Evolutionary conservation across 1,139 yeast genomes (phyloP), one percentile per base, ranked within the genome.

Genomic region (Ogataea hybrid): DNA sequence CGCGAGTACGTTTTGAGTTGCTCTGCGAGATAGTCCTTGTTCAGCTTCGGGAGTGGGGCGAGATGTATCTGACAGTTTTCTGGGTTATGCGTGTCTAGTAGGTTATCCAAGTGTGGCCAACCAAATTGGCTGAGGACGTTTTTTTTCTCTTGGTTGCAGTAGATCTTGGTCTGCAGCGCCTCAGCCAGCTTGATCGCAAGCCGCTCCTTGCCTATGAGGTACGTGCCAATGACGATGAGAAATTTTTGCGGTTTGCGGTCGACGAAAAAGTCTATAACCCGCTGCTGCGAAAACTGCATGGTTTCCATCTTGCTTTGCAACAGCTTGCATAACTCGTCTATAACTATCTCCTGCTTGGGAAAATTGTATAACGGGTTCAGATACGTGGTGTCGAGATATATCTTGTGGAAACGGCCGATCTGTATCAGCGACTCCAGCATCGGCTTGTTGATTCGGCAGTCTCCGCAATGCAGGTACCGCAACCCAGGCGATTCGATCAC

Each of bases 301-400:
- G 22, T 53, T 42, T 28, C 56, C 22, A 23, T 43, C 54, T 34
- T 68, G 59, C 36, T 53, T 64, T 61, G n/a, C 36, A 84, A 73
- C 66, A 84, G 78, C 2, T 70, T 63, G 1, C 83, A 77, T 16
- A 86, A 71, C 3, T 75, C 66, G 1, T 68, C 65, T 36, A 92
- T 75, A 1, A 90, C 94, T 25, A 69, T 61, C 32, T 75, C 75
- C 57, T 92, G 97, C 29, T 79, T 72, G 0, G 96, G 96, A 54
- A 90, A 89, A 32, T 76, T 73, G 54, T 86, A 81, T 20, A 69
- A 67, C 0, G 95, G 90, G 37, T 84, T 72, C 63, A 88, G 65
- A 61, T 92, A 92, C 0, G 97, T 92, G 0, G 97, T 92, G 59
- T 92, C 97, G 25, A 90, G 70, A 56, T 86, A 89, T 0, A 86